A percentile compares a stretch with the other conserved stretches of the same genome.
phyloP scores from a whole-genome alignment of 495 filamentous ascomycete species.

The Clohesyomyces aquaticus region DNA sequence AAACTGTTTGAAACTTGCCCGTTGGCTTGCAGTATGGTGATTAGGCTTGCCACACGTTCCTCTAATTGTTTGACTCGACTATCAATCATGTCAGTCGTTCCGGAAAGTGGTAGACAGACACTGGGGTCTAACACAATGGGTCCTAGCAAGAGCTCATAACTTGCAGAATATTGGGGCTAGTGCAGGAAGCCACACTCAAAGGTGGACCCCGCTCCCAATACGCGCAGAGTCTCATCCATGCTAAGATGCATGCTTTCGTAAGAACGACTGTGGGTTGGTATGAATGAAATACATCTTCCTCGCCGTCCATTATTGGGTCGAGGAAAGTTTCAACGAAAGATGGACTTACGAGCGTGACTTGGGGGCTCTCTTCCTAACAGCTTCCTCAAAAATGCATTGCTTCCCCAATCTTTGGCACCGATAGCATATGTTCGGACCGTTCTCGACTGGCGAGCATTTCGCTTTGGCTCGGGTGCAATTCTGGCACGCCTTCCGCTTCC shows the following conservation, averaged over 20 bases:
- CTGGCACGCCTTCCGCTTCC: constrained; percentile 30
- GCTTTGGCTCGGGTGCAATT: constrained; percentile 27
- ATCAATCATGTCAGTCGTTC: neutral
- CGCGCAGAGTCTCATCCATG: too few relatives aligned
- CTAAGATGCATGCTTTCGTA: too few relatives aligned
- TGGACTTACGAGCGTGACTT: constrained; percentile 29
- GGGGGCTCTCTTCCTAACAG: constrained; percentile 9
- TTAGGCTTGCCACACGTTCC: constrained; percentile 28
- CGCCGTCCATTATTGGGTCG: too few relatives aligned
- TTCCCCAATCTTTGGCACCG: constrained; percentile 30
- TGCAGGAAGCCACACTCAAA: too few relatives aligned
- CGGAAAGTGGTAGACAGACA: neutral
- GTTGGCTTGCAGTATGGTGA: constrained; percentile 16
- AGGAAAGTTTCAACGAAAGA: neutral
- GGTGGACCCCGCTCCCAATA: too few relatives aligned
- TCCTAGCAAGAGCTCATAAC: too few relatives aligned
- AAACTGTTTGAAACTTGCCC: neutral
- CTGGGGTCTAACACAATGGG: too few relatives aligned
- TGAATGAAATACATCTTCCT: too few relatives aligned
- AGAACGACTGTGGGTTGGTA: too few relatives aligned
- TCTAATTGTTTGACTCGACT: constrained; percentile 30
- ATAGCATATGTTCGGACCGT: constrained; percentile 19
- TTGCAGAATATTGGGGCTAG: too few relatives aligned
- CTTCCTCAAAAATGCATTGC: constrained; percentile 25
- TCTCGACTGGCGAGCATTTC: constrained; percentile 28